Evolutionary conservation across 345 rosid species (phyloP), one percentile per base, ranked within the genome.

Genomic region (Ceriops zippeliana): DNA sequence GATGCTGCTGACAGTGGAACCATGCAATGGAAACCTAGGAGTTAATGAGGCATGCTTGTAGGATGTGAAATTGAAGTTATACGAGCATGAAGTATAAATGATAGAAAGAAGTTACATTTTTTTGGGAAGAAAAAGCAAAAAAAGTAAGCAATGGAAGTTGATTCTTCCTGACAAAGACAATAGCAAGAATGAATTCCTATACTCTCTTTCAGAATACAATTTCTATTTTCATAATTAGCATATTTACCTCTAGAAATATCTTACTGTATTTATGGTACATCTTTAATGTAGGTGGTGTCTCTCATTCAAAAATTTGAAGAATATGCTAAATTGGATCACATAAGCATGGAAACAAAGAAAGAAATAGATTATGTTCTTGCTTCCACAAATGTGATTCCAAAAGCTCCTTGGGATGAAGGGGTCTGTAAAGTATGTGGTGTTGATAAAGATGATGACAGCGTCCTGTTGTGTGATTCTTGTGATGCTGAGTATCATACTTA

Each of bases 381-480:
- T 79, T 84, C 85, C n/a, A 60, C 81, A 60, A 87, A 78, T 75
- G 82, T 83, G 70, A 86, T 95, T 56, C 99, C 99, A 28, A 95
- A 88, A 79, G 98, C 98, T 49, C 98, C 99, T 19, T 95, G 99
- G 99, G 99, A 95, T 78, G 99, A 95, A 70, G 99, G 99, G 66
- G 86, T 95, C 63, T 95, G 99, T 84, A 91, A 95, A 90, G 91
- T 91, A 58, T 95, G 99, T 57, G 99, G 99, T 63, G 81, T 91
- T 58, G 99, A 95, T 85, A 95, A 81, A 84, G 98, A 95, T 77
- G 99, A 95, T 77, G 93, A 91, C 75, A 95, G 98, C 73, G 99
- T 95, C 71, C 92, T 95, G 69, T 76, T 95, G 65, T 95, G 99
- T 80, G 98, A 95, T 83, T 86, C 93, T 62, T 95, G 98, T 65